A percentile compares a stretch with the other conserved stretches of the same genome.
phyloP scores from a whole-genome alignment of 495 filamentous ascomycete species.

The Penicillium desertorum region DNA sequence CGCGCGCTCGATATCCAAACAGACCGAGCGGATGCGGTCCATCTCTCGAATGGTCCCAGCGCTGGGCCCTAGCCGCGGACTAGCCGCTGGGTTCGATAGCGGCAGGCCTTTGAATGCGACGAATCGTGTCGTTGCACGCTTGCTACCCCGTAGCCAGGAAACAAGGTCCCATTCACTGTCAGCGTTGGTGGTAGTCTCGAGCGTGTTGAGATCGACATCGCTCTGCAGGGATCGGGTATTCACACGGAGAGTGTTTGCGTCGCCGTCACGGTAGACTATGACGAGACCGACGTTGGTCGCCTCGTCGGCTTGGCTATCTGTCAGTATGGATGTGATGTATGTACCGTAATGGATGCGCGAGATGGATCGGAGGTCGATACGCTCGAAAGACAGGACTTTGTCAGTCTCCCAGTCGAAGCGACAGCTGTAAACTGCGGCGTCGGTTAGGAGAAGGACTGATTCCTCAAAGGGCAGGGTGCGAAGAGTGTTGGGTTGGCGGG shows the following conservation, averaged over 20 bases:
- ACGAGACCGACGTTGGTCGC: conserved; percentile 79
- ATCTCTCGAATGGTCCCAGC: conserved; percentile 56
- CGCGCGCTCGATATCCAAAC: conserved; percentile 55
- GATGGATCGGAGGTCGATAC: conserved; percentile 75
- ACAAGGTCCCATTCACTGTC: conserved; percentile 39
- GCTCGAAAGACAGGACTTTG: conserved; percentile 85
- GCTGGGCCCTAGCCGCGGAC: conserved; percentile 25
- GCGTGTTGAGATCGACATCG: conserved; percentile 33
- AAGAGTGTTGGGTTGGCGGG: conserved; percentile 63
- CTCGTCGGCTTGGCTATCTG: conserved; percentile 70
- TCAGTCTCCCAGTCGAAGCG: conserved; percentile 90
- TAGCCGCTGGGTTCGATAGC: conserved; percentile 39
- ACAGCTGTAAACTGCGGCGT: conserved; percentile 80
- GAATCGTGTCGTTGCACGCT: conserved; percentile 41
- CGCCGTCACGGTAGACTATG: conserved; percentile 68
- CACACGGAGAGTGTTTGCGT: conserved; percentile 64
- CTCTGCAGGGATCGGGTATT: conserved; percentile 83
- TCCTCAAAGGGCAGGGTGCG: conserved; percentile 75
- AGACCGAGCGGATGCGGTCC: conserved; percentile 69
- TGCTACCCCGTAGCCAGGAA: conserved; percentile 43
- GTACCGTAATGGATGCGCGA: conserved; percentile 70
- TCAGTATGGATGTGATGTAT: conserved; percentile 85
- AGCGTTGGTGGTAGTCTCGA: conserved; percentile 29
- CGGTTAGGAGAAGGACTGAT: conserved; percentile 79
- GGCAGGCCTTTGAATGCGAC: conserved; percentile 57